Base-by-base conservation (phyloP, 257 asterid genomes). In the Misopates orontium region DNA sequence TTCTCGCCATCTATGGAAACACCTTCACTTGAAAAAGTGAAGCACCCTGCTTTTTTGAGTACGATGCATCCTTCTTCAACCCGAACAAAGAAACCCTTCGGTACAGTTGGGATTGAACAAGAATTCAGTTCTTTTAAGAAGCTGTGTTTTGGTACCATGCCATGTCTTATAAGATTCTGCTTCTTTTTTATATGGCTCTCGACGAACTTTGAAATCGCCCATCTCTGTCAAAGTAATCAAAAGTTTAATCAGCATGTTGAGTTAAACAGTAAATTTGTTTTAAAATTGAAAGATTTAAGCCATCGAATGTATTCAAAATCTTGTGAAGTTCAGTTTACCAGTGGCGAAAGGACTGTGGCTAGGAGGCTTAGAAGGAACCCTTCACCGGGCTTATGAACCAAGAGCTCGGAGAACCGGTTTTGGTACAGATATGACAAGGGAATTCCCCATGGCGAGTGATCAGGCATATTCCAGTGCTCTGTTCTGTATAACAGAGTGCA, bases 51-150 rank as follows among this genome's bases (percentile, higher is more conserved):
- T 71, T 83, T 80, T 66, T 75, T 71, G 5, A 85, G 73, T 44
- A 65, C 22, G 66, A 85, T 76, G 81, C 85, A 74, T 69, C 85
- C 89, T 18, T 74, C 72, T 28, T 78, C 87, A n/a, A 83, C 92
- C 24, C 60, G 74, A 9, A 78, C 69, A 6, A 74, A 85, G 74
- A 80, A 83, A 19, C 73, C 79, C 45, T 82, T 80, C 0, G 88
- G 91, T 7, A 80, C 80, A 0, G 70, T 66, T 14, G 83, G 39
- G 40, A 70, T 22, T 18, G 56, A 48, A 42, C 85, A 80, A 21
- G 87, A 66, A 68, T 66, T 71, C 16, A 70, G 8, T 42, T 77
- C 85, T 19, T 77, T 62, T 32, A 75, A 52, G 72, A 84, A 79
- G 56, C 80, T 75, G 25, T 81, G 78, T 41, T 81, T 73, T 12